phyloP scores from a whole-genome alignment of 805 yeast genomes.

The Candida sakaeoensis region DNA sequence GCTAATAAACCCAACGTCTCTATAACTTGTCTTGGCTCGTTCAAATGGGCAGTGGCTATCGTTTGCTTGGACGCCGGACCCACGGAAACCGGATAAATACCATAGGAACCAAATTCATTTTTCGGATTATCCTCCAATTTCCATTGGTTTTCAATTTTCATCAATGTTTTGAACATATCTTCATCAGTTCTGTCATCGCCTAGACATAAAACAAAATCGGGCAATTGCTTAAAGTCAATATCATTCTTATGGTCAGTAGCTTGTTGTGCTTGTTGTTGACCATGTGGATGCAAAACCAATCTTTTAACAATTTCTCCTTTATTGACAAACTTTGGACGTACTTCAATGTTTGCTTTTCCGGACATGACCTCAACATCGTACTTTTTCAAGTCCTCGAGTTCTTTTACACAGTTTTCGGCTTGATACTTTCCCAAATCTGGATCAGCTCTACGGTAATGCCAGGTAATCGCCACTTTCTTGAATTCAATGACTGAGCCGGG shows the following conservation, averaged over 20 bases:
- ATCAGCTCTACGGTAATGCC: conserved; percentile 96
- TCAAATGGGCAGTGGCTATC: conserved; percentile 77
- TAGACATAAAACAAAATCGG: conserved; percentile 83
- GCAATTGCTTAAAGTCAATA: conserved; percentile 45
- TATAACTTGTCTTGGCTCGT: conserved; percentile 79
- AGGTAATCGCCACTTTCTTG: conserved; percentile 90
- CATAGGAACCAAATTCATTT: conserved; percentile 50
- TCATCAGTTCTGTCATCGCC: conserved; percentile 98
- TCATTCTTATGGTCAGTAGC: conserved; percentile 22
- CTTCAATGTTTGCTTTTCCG: conserved; percentile 96
- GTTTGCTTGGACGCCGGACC: conserved; percentile 90
- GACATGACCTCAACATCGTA: conserved; percentile 93
- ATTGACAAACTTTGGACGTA: conserved; percentile 91
- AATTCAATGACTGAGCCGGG: conserved; percentile 86
- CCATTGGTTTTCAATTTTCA: conserved; percentile 57
- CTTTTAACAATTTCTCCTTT: conserved; percentile 94
- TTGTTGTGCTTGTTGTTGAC: conserved; percentile 38
- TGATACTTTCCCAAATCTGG: conserved; percentile 90
- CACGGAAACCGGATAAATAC: conserved; percentile 82
- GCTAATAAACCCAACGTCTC: conserved; percentile 78
- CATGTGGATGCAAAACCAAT: conserved; percentile 64
- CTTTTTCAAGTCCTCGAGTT: conserved; percentile 50
- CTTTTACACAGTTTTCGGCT: conserved; percentile 63
- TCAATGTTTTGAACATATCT: conserved; percentile 87
- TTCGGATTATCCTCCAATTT: conserved; percentile 34